Evolutionary conservation across 2,329 filamentous ascomycete species (phyloP), one percentile per base, ranked within the genome.

Genomic region (Cladophialophora bantiana): DNA sequence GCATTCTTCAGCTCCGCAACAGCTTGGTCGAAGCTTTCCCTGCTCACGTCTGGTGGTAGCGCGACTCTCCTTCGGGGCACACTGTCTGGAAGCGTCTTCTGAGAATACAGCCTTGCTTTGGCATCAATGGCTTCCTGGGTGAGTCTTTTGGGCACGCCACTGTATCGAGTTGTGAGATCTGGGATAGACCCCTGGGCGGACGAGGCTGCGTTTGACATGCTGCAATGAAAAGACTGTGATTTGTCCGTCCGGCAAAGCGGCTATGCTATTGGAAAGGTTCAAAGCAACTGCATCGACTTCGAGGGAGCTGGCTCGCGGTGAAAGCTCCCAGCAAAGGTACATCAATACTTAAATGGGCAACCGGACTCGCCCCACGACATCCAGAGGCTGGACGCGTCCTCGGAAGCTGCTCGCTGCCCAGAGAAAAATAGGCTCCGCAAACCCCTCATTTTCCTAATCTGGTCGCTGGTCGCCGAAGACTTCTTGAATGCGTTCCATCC

Each of bases 61-160:
- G 61, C 64, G 12, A 52, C 56, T 48, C 53, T 66, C 40, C 58
- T 65, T 32, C 68, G 34, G 13, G 63, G 32, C 4, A 65, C 50
- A 56, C 66, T 68, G 31, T 70, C 69, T 6, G 70, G 70, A 6
- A 70, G 20, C 6, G 71, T 72, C 61, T 71, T 71, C 36, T 73
- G 70, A 12, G 66, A 67, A 42, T 62, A 70, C 38, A 73, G 59
- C 48, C 62, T 64, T 31, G 64, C 60, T 59, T 70, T 71, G 32
- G 71, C 64, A 48, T 59, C 70, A 20, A 66, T 62, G 35, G 69
- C 72, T 31, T 71, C 65, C 52, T 69, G 56, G 13, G 65, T 35
- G 7, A 73, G 63, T 15, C 70, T 61, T 32, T 50, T 32, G 2
- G 68, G 68, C 9, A 70, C 68, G 18, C 68, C 68, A 35, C 66